Conservation (phyloP, 768 basidiomycete genomes). For the Amanita subjunquillea region DNA sequence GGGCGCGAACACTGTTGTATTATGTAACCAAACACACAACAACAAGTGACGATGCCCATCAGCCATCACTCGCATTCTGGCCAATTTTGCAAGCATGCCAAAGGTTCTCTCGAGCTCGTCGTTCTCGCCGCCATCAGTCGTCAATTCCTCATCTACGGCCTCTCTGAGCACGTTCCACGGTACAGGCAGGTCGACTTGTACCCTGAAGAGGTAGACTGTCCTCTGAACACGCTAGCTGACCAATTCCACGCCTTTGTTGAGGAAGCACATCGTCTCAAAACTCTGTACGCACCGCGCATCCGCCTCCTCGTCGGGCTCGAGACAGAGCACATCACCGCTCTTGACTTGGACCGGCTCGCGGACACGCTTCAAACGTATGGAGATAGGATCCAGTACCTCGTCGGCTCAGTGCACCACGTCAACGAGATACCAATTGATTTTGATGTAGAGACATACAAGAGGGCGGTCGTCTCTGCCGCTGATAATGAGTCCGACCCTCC, state of each 20-base stretch:
- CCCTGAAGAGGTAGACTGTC: conserved; percentile 78
- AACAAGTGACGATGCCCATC: conserved; percentile 29
- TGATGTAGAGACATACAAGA: conserved; percentile 59
- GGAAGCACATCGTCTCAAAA: conserved; percentile 74
- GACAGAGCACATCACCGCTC: conserved; percentile 74
- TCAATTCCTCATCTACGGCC: conserved; percentile 73
- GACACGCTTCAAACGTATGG: conserved; percentile 36
- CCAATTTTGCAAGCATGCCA: conserved; percentile 87
- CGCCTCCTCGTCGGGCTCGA: conserved; percentile 82
- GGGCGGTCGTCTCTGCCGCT: conserved; percentile 35
- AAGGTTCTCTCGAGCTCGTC: conserved; percentile 70
- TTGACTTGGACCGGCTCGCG: conserved; percentile 53
- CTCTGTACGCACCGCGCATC: conserved; percentile 51
- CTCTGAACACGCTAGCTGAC: conserved; percentile 35
- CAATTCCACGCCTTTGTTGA: conserved; percentile 69
- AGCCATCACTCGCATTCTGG: conserved; percentile 92
- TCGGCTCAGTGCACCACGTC: conserved; percentile 92
- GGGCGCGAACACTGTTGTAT: no score
- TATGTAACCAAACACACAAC: no score
- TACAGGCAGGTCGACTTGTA: conserved; percentile 78
- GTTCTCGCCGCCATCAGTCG: conserved; percentile 71
- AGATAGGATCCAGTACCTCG: conserved; percentile 69
- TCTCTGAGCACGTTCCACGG: conserved; percentile 91
- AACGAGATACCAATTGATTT: conserved; percentile 87
- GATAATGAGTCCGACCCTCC: conserved; percentile 14